Evolutionary conservation across 2,329 filamentous ascomycete species (phyloP).

Genomic region (Exserohilum turcica): DNA sequence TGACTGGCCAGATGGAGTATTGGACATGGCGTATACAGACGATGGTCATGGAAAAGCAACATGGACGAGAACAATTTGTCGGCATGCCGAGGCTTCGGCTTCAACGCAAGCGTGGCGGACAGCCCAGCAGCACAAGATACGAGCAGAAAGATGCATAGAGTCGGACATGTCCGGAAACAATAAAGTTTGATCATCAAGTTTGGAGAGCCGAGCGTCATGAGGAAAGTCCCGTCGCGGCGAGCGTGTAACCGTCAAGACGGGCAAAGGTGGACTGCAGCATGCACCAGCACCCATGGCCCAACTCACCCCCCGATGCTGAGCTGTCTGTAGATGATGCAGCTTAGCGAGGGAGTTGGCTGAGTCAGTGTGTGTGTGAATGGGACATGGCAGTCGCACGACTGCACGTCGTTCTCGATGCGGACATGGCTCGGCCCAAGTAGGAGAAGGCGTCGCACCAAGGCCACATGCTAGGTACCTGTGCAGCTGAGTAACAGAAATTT

Average conservation of each 20-base stretch:
- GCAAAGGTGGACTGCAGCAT: conserved; percentile 12
- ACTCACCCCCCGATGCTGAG: conserved; percentile 3
- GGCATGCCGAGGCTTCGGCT: conserved; percentile 3
- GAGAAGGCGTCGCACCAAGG: conserved; percentile 11
- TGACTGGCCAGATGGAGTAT: neutral
- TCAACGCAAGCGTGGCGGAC: neutral
- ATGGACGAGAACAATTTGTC: neutral
- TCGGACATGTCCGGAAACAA: conserved; percentile 6
- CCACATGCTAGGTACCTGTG: conserved; percentile 13
- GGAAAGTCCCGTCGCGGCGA: neutral
- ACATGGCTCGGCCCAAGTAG: conserved; percentile 2
- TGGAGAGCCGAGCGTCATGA: conserved; percentile 9
- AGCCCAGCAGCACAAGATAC: neutral
- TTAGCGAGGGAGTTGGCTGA: conserved; percentile 12
- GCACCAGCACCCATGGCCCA: neutral
- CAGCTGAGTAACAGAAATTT: conserved; percentile 6
- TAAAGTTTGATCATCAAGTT: neutral
- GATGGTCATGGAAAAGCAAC: neutral
- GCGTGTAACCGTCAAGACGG: conserved; percentile 11
- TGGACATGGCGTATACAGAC: neutral
- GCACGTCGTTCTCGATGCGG: conserved; percentile 19
- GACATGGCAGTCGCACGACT: conserved; percentile 13
- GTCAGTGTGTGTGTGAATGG: neutral
- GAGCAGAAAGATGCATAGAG: conserved; percentile 5
- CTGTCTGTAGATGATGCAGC: conserved; percentile 18